A percentile compares a stretch with the other conserved stretches of the same genome.
These are phyloP conservation scores for Candida fluviatilis DNA, from an alignment of 805 yeast species.

Conservation along the genomic window DNA sequence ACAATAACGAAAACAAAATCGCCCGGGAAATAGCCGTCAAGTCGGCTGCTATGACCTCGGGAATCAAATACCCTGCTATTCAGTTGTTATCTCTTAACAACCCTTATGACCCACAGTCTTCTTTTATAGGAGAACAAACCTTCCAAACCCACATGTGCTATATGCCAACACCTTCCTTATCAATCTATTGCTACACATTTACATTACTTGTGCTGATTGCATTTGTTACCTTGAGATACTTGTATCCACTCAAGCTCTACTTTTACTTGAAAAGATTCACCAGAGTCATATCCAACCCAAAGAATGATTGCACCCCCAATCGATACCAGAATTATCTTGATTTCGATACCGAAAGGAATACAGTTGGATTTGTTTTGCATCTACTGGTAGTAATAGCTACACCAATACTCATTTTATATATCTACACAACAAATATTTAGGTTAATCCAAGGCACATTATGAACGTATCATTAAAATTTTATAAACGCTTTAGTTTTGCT, in stretches of 20 bases:
- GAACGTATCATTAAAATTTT: too few species aligned
- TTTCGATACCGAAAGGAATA: slow-evolving; percentile 4
- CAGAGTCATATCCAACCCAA: slow-evolving; percentile 1
- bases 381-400: background rate
- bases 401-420: slow-evolving; percentile 4
- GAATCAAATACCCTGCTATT: slow-evolving; percentile 78
- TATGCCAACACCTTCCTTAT: slow-evolving; percentile 51
- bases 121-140: slow-evolving; percentile 10
- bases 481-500: too few species aligned
- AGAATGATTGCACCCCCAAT: background rate
- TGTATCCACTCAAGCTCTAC: slow-evolving; percentile 1
- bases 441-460: too few species aligned
- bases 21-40: slow-evolving; percentile 81
- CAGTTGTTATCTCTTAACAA: slow-evolving; percentile 70
- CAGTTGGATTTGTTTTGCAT: slow-evolving; percentile 1
- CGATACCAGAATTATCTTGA: slow-evolving; percentile 3
- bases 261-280: slow-evolving; percentile 4
- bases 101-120: slow-evolving; percentile 23
- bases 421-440: slow-evolving; percentile 6
- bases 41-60: slow-evolving; percentile 90
- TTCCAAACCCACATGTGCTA: slow-evolving; percentile 48
- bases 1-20: slow-evolving; percentile 21
- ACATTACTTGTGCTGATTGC: slow-evolving; percentile 8
- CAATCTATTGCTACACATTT: slow-evolving; percentile 31
- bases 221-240: slow-evolving; percentile 2